These are phyloP conservation scores for Chimonanthus praecox DNA, from an alignment of 164 flowering plant species.

Conservation along the genomic window DNA sequence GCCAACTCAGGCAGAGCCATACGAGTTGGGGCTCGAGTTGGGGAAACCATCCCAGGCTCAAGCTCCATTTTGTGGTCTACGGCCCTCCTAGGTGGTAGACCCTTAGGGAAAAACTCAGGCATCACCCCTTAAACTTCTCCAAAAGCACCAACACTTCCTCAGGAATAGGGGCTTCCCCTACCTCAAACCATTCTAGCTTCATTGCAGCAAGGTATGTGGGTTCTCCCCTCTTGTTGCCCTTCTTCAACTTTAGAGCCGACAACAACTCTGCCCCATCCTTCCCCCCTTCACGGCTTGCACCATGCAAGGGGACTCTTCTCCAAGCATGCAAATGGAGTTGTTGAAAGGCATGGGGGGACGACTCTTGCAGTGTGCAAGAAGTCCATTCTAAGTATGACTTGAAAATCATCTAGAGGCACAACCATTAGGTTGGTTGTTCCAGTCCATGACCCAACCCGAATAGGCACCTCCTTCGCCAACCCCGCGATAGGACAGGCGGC, in stretches of 20 bases:
- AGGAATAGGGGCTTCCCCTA: neutral
- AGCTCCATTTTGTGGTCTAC: neutral
- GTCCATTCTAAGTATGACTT: neutral
- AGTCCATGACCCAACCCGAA: neutral
- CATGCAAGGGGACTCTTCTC: neutral
- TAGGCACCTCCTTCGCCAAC: neutral
- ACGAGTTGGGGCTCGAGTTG: neutral
- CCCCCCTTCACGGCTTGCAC: neutral
- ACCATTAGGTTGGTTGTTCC: neutral
- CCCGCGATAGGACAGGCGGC: neutral
- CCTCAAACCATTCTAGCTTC: neutral
- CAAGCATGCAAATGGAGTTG: neutral
- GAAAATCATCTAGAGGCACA: neutral
- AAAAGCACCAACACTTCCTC: neutral
- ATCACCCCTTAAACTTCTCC: neutral
- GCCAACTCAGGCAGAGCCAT: no score
- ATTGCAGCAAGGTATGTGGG: neutral
- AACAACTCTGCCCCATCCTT: neutral
- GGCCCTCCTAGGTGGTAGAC: neutral
- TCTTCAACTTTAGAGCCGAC: neutral
- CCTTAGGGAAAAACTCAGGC: neutral
- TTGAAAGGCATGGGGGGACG: neutral
- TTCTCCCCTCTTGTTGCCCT: neutral
- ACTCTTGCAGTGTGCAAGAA: neutral
- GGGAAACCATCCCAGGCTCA: neutral